Base-by-base conservation (phyloP, 2,329 filamentous ascomycete genomes). In the Sporothrix schenckii region DNA sequence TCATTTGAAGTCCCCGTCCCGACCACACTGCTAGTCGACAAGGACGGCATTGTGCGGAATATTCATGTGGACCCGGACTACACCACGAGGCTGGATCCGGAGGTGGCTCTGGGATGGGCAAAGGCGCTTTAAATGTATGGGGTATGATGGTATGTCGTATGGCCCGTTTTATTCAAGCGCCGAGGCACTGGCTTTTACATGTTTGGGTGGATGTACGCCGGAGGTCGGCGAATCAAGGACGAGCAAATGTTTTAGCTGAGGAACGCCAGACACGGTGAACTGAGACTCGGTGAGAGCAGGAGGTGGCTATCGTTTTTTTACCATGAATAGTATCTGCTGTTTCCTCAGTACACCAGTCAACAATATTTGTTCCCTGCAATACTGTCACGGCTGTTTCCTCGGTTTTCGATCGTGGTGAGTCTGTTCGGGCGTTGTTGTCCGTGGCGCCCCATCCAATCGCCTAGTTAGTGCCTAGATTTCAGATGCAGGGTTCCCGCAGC, bases 1-100 rank as follows among this genome's bases (percentile, higher is more conserved):
- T 77, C 76, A 2, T 75, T 77, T 41, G 78, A 79, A 50, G 76
- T 83, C 9, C 80, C 81, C 1, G 72, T 82, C 16, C 81, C 81
- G 2, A 76, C 80, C 1, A 81, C 78, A 0, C 68, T 83, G 9
- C 72, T 82, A 50, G 79, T 83, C 0, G 80, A 80, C 69, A 67
- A 73, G 67, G 79, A 80, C 11, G 56, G 56, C 0, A 69, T 78
- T 10, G 78, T 82, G 47, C 75, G 77, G 27, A 81, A 82, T 56
- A 72, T 75, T 0, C 79, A 75, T 68, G 72, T 80, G 4, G 78
- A 83, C 16, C 74, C 80, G 11, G 78, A 82, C 68, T 82, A 77
- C 73, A 77, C 73, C 19, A 76, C 79, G 73, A 75, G 81, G 66
- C 70, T 81, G 39, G 80, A 82, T 68, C 78, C 81, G 0, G 70